phyloP scores from a whole-genome alignment of 352 stramenopile species.

The Pythium vanterpoolii region DNA sequence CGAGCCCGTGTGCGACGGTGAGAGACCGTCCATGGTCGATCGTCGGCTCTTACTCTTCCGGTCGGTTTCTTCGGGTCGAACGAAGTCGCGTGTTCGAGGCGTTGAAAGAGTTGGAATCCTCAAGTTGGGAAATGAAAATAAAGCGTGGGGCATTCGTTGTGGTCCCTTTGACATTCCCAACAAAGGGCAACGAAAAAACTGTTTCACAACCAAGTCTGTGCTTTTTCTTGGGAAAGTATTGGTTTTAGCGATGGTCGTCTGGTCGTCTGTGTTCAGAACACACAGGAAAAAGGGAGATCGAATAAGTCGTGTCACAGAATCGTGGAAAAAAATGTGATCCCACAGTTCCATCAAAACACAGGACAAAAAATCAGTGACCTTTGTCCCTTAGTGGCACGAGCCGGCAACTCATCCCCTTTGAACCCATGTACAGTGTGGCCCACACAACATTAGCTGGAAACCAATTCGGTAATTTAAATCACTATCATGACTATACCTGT shows the following conservation, averaged over 20 bases:
- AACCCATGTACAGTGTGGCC: not conserved
- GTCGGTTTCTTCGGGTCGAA: not conserved
- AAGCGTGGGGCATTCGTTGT: not conserved
- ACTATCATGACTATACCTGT: not conserved
- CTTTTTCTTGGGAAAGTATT: not conserved
- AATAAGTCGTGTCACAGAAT: slow-evolving; percentile 1
- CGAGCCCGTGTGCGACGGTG: slow-evolving; percentile 17
- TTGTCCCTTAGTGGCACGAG: slow-evolving; percentile 5
- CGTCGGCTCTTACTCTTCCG: not conserved
- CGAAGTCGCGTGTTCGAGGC: not conserved
- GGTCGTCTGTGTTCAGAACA: not conserved
- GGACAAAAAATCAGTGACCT: not conserved
- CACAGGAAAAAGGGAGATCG: not conserved
- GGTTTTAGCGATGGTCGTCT: too few species aligned
- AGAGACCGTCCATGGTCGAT: slow-evolving; percentile 3
- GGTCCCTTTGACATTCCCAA: not conserved
- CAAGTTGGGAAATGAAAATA: slow-evolving; percentile 12
- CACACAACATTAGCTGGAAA: not conserved
- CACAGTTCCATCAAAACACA: not conserved
- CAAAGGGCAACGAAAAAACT: not conserved
- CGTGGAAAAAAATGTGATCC: not conserved
- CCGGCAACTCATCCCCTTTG: not conserved
- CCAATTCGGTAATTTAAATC: not conserved
- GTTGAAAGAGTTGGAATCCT: not conserved
- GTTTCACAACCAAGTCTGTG: not conserved